Percentiles rank a stretch among this genome's conserved stretches.
phyloP scores from a whole-genome alignment of 1,284 basidiomycete genomes.

The Psilocybe mexicana region DNA sequence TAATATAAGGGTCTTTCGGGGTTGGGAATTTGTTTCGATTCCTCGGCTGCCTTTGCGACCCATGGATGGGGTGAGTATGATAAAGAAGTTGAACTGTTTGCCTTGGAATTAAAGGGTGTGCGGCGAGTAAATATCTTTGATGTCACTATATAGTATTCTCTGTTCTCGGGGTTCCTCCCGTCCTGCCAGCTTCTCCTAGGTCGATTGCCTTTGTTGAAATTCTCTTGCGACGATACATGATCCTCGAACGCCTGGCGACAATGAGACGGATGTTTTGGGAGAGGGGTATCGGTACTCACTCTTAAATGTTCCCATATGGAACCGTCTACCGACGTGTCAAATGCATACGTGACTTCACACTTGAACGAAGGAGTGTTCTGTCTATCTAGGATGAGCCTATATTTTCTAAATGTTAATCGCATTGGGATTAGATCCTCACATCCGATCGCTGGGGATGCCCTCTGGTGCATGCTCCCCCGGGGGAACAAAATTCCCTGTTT shows the following conservation, averaged over 20 bases:
- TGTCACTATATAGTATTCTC: not conserved
- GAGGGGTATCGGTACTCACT: not conserved
- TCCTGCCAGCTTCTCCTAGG: conserved; percentile 2
- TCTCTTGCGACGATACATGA: not conserved
- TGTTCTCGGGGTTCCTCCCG: not conserved
- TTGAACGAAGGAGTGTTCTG: not conserved
- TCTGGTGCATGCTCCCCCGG: not conserved
- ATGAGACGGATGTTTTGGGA: not conserved
- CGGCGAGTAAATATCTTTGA: not conserved
- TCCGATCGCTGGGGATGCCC: not conserved
- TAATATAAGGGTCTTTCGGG: not conserved
- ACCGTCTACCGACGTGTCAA: conserved; percentile 2
- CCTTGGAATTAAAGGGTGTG: not conserved
- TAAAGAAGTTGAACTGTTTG: not conserved
- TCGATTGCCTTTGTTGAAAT: conserved; percentile 6
- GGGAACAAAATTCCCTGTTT: conserved; percentile 13
- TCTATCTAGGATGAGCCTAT: not conserved
- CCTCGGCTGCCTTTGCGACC: not conserved
- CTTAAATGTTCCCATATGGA: not conserved
- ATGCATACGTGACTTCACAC: conserved; percentile 4
- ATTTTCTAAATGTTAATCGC: too few species aligned
- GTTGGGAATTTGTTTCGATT: conserved; percentile 6
- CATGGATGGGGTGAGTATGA: conserved; percentile 1
- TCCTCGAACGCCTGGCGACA: conserved; percentile 1
- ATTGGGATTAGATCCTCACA: not conserved